Evolutionary conservation across 345 rosid genomes (phyloP), one percentile per base, ranked within the genome.

Genomic region (Sonneratia caseolaris): DNA sequence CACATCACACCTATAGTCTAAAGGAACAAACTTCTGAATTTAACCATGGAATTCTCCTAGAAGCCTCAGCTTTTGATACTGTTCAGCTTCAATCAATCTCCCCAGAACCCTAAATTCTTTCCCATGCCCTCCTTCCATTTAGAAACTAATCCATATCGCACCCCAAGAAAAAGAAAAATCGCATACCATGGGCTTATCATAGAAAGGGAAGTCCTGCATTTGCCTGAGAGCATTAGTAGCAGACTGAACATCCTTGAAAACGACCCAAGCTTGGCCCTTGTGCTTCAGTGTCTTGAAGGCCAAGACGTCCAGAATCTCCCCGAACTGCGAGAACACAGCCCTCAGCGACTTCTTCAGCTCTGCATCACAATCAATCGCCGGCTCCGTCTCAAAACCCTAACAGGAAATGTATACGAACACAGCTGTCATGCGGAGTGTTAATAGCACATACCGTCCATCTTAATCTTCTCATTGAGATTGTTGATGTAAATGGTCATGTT

Each of bases 221-320:
- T 88, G 85, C 75, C 88, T 76, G 27, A 96, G 79, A 71, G 97
- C 98, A 53, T 76, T 83, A 24, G 90, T 79, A 35, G 98, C 98
- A 35, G 98, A 89, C 9, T 79, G 78, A 5, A 82, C 84, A 62
- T 92, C 89, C 76, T 92, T 93, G 68, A 96, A 96, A 45, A 96
- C 82, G 24, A 96, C 89, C 99, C 99, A 96, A 82, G 98, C 97
- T 83, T 96, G 99, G 6, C 99, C 99, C 81, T 96, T 91, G 78
- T 92, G 99, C 79, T 96, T 96, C 84, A 96, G 72, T 36, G 98
- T 96, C 90, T 91, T 92, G 84, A 91, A 96, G 13, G 98, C 97
- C 77, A 87, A 68, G 32, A 96, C 90, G 72, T 92, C 99, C 82
- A 96, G 6, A 72, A 96, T 92, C 91, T 91, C 88, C 71, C 99